Conservation (phyloP, 768 basidiomycete genomes). For the Tricholoma flavovirens region DNA sequence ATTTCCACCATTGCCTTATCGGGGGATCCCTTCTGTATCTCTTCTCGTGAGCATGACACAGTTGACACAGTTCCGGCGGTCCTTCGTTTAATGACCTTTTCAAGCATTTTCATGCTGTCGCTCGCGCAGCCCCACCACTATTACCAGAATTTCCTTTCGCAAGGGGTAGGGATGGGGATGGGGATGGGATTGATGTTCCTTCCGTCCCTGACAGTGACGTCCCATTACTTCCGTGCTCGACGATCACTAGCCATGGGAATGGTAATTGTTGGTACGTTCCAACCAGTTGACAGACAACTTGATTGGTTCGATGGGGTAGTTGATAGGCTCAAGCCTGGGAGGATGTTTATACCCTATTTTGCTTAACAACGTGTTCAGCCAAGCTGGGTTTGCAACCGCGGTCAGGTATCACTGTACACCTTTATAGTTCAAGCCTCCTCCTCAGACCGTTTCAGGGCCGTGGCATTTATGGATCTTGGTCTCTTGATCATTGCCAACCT, state of each 20-base stretch:
- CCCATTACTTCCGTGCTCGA: constrained; percentile 46
- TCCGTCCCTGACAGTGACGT: constrained; percentile 45
- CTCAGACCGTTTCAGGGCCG: constrained; percentile 28
- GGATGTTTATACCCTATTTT: constrained; percentile 49
- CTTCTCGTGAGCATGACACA: constrained; percentile 30
- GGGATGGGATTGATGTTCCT: constrained; percentile 52
- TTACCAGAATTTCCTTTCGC: constrained; percentile 49
- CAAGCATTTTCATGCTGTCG: constrained; percentile 48
- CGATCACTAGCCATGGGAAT: constrained; percentile 52
- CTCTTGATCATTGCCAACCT: constrained; percentile 38
- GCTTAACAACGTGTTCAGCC: constrained; percentile 40
- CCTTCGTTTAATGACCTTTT: neutral
- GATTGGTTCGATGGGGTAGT: neutral
- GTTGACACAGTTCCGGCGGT: neutral
- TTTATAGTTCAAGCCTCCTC: constrained; percentile 18
- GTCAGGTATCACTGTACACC: constrained; percentile 28
- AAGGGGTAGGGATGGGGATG: constrained; percentile 52
- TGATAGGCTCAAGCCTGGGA: constrained; percentile 39
- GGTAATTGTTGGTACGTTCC: constrained; percentile 39
- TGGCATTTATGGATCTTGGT: constrained; percentile 40
- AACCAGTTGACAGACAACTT: neutral
- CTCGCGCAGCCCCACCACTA: constrained; percentile 40
- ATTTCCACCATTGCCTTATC: constrained; percentile 38
- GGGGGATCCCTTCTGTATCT: constrained; percentile 35
- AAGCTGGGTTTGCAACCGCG: constrained; percentile 36